phyloP scores from a whole-genome alignment of 2,329 filamentous ascomycete genomes.

The Hypoxylon sp. region DNA sequence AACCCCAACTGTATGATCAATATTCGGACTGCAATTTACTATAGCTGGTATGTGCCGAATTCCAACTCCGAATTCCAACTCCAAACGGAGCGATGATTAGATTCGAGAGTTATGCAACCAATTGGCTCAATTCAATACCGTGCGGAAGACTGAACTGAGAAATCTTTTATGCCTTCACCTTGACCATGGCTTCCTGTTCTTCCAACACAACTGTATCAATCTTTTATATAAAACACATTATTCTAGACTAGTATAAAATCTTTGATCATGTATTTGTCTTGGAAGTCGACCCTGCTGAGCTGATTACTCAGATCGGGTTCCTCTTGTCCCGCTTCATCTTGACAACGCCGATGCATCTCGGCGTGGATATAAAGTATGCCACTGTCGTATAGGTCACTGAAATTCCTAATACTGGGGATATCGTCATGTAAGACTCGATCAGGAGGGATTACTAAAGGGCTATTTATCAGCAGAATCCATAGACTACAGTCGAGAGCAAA shows the following conservation, averaged over 20 bases:
- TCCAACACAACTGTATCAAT: neutral
- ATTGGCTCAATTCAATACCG: neutral
- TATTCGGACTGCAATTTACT: neutral
- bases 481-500: neutral
- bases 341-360: neutral
- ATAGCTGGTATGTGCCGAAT: neutral
- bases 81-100: neutral
- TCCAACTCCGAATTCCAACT: neutral
- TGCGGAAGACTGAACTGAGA: constrained; percentile 9
- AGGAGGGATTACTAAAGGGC: neutral
- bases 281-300: neutral
- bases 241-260: neutral
- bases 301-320: constrained; percentile 12
- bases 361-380: too few relatives aligned
- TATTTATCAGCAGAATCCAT: constrained; percentile 15
- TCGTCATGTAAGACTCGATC: neutral
- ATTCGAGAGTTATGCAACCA: neutral
- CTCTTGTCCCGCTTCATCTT: neutral
- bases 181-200: neutral
- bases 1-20: neutral
- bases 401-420: too few relatives aligned
- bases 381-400: too few relatives aligned
- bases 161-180: neutral
- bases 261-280: neutral
- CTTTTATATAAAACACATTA: neutral